A percentile compares a stretch with the other conserved stretches of the same genome.
Conservation (phyloP, 2,329 filamentous ascomycete species). For the Cercospora sp. region DNA sequence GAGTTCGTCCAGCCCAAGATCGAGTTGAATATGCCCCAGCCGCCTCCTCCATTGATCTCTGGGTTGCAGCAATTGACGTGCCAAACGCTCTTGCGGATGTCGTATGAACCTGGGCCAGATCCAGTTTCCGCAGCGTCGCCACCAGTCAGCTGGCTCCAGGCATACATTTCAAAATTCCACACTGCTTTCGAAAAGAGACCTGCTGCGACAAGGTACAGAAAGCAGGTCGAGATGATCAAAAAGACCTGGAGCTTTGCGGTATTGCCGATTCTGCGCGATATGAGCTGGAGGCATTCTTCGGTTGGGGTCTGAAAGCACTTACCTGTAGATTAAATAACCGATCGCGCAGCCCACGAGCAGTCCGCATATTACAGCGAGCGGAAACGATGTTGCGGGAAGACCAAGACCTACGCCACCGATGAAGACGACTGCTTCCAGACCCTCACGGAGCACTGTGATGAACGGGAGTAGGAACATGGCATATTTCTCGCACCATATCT, state of each 20-base stretch:
- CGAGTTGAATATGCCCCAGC: slow-evolving; percentile 86
- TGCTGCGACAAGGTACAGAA: slow-evolving; percentile 80
- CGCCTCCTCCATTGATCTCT: slow-evolving; percentile 67
- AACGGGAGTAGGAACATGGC: slow-evolving; percentile 85
- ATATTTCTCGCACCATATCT: slow-evolving; percentile 71
- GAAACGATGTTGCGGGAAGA: slow-evolving; percentile 72
- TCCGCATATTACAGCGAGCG: slow-evolving; percentile 72
- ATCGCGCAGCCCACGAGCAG: slow-evolving; percentile 65
- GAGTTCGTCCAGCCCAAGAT: slow-evolving; percentile 86
- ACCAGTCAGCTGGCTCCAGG: slow-evolving; percentile 66
- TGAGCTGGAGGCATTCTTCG: slow-evolving; percentile 19
- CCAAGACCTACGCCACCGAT: slow-evolving; percentile 80
- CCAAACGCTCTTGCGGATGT: slow-evolving; percentile 77
- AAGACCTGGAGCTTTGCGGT: slow-evolving; percentile 70
- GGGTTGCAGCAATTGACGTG: slow-evolving; percentile 84
- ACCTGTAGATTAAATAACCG: slow-evolving; percentile 78
- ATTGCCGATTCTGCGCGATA: slow-evolving; percentile 56
- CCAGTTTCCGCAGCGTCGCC: slow-evolving; percentile 64
- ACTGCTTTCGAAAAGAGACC: slow-evolving; percentile 77
- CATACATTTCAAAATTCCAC: slow-evolving; percentile 70
- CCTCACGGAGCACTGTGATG: slow-evolving; percentile 82
- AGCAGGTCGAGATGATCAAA: slow-evolving; percentile 76
- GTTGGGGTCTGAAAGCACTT: slow-evolving; percentile 39
- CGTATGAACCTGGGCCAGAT: slow-evolving; percentile 72
- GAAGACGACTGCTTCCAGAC: slow-evolving; percentile 83